Percentiles rank a stretch among this genome's conserved stretches.
Conservation (phyloP, 441 rosid species). For the Bruguiera hainesii region DNA sequence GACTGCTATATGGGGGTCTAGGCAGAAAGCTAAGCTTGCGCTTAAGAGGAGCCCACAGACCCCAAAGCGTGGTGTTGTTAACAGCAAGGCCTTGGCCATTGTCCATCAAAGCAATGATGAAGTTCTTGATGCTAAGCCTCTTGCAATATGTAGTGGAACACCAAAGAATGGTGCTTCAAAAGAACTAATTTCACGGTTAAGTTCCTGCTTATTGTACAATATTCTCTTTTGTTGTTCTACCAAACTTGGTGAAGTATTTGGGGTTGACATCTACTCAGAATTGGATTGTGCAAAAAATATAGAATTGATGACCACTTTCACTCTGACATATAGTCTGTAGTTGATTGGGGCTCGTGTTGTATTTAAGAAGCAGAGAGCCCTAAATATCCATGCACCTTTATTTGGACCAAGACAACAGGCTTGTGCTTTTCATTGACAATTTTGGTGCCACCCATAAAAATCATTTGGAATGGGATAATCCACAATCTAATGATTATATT, state of each 20-base stretch:
- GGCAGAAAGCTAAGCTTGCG: constrained; percentile 77
- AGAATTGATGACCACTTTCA: too few relatives aligned
- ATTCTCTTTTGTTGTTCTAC: constrained; percentile 10
- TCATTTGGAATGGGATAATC: too few relatives aligned
- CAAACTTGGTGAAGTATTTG: neutral
- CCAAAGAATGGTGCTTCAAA: constrained; percentile 33
- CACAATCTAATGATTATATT: too few relatives aligned
- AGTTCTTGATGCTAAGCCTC: constrained; percentile 56
- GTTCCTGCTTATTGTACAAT: constrained; percentile 16
- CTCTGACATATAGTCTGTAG: too few relatives aligned
- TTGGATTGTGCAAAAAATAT: neutral
- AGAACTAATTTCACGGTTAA: constrained; percentile 61
- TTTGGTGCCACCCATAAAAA: too few relatives aligned
- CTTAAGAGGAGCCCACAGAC: constrained; percentile 49
- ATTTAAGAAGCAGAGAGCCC: neutral
- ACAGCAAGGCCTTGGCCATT: constrained; percentile 33
- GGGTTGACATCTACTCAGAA: neutral
- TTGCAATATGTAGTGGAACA: constrained; percentile 44
- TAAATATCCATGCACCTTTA: too few relatives aligned
- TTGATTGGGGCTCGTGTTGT: neutral
- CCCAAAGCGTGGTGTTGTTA: constrained; percentile 66
- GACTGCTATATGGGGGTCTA: constrained; percentile 88
- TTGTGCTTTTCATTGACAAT: too few relatives aligned
- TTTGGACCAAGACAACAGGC: too few relatives aligned
- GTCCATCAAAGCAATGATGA: constrained; percentile 59